phyloP scores from a whole-genome alignment of 257 asterid species.

The Paraleonurus japonicus region DNA sequence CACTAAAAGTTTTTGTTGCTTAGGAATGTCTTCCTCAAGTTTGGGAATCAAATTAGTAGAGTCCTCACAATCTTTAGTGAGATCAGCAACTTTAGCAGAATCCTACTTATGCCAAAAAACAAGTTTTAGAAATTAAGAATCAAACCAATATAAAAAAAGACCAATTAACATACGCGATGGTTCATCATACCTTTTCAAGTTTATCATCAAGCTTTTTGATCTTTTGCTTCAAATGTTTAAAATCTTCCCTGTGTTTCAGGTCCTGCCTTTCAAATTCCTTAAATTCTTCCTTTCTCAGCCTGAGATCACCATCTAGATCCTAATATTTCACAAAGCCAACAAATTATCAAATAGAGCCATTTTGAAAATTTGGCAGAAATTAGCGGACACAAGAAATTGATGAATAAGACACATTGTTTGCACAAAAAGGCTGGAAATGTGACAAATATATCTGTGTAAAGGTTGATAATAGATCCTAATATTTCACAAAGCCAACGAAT shows the following conservation, averaged over 20 bases:
- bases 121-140: not conserved
- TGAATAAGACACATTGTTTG: not conserved
- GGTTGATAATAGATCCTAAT: no score
- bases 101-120: constrained; percentile 46
- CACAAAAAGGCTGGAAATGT: not conserved
- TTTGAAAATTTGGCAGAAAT: not conserved
- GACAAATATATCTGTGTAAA: not conserved
- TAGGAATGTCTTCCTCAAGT: constrained; percentile 73
- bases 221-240: constrained; percentile 82
- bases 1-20: constrained; percentile 57
- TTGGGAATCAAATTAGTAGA: constrained; percentile 72
- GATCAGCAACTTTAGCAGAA: constrained; percentile 55
- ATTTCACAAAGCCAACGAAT: constrained; percentile 6
- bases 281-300: constrained; percentile 71
- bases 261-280: constrained; percentile 98
- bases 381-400: not conserved
- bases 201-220: constrained; percentile 78
- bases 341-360: constrained; percentile 2
- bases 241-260: constrained; percentile 76
- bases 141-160: not conserved
- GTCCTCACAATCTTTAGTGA: constrained; percentile 73
- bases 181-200: constrained; percentile 68
- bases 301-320: constrained; percentile 71
- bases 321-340: constrained; percentile 25
- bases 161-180: not conserved